Evolutionary conservation across 768 basidiomycete genomes (phyloP).

Genomic region (Trametopsis cervina): DNA sequence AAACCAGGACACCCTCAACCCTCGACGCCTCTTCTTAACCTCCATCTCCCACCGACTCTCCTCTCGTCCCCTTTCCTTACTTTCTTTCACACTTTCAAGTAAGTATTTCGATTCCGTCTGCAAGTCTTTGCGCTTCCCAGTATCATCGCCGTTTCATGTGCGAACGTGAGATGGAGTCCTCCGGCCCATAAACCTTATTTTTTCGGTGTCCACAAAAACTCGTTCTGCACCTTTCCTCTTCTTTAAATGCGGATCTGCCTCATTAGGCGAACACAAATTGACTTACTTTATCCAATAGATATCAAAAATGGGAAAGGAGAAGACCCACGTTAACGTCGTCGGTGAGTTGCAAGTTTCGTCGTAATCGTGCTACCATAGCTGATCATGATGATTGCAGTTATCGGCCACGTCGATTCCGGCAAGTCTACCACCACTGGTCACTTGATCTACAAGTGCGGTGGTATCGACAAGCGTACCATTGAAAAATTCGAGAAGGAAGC

Average conservation of each 20-base stretch:
- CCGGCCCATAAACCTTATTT: neutral
- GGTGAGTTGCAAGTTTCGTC: constrained; percentile 44
- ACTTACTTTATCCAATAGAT: constrained; percentile 29
- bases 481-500: constrained; percentile 99
- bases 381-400: constrained; percentile 49
- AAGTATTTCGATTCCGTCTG: neutral
- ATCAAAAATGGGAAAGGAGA: constrained; percentile 89
- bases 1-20: constrained; percentile 24
- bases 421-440: constrained; percentile 99
- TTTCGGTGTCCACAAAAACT: neutral
- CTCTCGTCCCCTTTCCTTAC: constrained; percentile 19
- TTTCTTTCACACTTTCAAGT: constrained; percentile 14
- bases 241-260: neutral
- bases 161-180: too few relatives aligned
- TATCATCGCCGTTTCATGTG: neutral
- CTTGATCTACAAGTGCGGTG: constrained; percentile 99
- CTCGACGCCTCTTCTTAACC: constrained; percentile 28
- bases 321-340: constrained; percentile 96
- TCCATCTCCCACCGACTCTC: constrained; percentile 29
- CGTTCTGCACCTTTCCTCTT: neutral
- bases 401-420: constrained; percentile 99
- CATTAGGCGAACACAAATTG: neutral
- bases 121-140: too few relatives aligned
- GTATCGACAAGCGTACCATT: constrained; percentile 99
- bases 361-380: constrained; percentile 12